Conservation (phyloP, 2,329 filamentous ascomycete genomes). For the Cytospora piceicola region DNA sequence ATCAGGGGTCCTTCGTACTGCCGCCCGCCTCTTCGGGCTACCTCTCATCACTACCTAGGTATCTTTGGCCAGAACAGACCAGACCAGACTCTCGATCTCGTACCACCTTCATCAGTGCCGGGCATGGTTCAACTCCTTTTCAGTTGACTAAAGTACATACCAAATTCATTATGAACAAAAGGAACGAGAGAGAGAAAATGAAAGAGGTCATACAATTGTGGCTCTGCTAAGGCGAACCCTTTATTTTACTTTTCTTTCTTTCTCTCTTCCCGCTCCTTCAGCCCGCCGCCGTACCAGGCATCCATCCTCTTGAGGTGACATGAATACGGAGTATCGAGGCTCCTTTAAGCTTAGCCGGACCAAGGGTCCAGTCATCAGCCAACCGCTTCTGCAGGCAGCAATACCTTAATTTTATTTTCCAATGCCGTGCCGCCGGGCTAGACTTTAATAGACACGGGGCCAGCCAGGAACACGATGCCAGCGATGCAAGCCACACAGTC, state of each 20-base stretch:
- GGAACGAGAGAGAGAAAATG: background rate
- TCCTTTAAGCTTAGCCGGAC: constrained; percentile 22
- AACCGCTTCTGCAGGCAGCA: constrained; percentile 14
- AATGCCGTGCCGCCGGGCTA: background rate
- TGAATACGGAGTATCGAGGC: background rate
- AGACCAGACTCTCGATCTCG: no score
- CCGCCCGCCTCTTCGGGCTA: no score
- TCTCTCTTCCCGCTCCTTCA: background rate
- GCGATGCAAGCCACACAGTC: background rate
- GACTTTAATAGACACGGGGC: no score
- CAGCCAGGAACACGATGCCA: background rate
- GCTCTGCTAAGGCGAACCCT: constrained; percentile 3
- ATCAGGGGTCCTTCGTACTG: no score
- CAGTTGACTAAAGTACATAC: background rate
- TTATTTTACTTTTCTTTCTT: background rate
- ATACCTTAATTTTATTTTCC: constrained; percentile 15
- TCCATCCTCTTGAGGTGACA: background rate
- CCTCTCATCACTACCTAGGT: no score
- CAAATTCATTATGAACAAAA: background rate
- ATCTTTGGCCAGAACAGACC: no score
- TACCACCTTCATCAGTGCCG: background rate
- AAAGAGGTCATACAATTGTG: background rate
- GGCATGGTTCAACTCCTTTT: background rate
- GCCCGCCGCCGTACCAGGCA: background rate
- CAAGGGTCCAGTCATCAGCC: constrained; percentile 10